Evolutionary conservation across 2,329 filamentous ascomycete genomes (phyloP), one percentile per base, ranked within the genome.

Genomic region (Trichoderma sp.): DNA sequence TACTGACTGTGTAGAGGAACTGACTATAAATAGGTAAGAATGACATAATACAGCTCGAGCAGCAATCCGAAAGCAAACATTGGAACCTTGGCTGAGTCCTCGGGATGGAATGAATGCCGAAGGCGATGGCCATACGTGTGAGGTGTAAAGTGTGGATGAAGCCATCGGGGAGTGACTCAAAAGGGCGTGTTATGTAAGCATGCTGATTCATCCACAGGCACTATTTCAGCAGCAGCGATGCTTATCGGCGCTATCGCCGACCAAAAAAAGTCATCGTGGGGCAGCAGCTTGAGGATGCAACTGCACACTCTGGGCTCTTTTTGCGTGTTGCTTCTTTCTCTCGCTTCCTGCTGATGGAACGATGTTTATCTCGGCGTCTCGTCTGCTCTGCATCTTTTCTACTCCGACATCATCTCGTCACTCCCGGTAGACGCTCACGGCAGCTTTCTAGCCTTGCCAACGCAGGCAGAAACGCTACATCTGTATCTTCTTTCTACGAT

Each of bases 321-420:
- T n/a, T 70, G 60, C 21, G 21, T 26, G 37, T 26, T 32, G 58
- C 18, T 13, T 59, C 39, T 24, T 28, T 18, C 21, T 28, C 46
- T 61, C 32, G 46, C 46, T 37, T 56, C 58, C 43, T 55, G 69
- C 71, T 71, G 68, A 78, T 78, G 76, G 74, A 77, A 76, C 67
- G 49, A 77, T 78, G 76, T 74, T 74, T 73, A 54, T 70, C 63
- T 32, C 69, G 69, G 54, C 69, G 74, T 56, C 69, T 76, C 58
- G 46, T 59, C 56, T 52, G 55, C 43, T 66, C 70, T 13, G 39
- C 58, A 5, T 58, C 70, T 21, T 54, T 32, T 54, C 63, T 54
- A 32, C 60, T 65, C 52, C 34, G 49, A 66, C n/a, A n/a, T 58
- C 55, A 39, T 61, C 66, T 68, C 28, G 55, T 28, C 32, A 34